phyloP scores from a whole-genome alignment of 1,139 yeast genomes.

The Arxiozyma bovina region DNA sequence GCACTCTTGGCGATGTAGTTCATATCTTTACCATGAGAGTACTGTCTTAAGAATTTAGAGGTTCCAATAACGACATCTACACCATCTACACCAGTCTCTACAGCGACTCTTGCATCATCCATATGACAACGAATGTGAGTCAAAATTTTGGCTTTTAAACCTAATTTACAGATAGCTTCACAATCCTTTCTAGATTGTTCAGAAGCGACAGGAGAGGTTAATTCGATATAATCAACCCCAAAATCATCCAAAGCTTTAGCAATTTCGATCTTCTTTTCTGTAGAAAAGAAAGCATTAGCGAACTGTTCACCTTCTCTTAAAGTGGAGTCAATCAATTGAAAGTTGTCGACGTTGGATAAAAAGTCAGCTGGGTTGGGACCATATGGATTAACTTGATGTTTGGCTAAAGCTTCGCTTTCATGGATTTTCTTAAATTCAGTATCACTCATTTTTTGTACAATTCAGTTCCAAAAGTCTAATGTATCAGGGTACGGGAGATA shows the following conservation, averaged over 20 bases:
- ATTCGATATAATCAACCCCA: slow-evolving; percentile 95
- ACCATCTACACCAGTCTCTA: slow-evolving; percentile 97
- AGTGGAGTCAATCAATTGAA: slow-evolving; percentile 90
- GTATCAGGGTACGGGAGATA: not conserved
- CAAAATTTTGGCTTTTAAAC: slow-evolving; percentile 87
- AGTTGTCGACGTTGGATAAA: slow-evolving; percentile 79
- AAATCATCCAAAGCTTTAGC: slow-evolving; percentile 96
- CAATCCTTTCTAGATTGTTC: slow-evolving; percentile 91
- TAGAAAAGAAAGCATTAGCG: slow-evolving; percentile 91
- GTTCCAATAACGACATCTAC: slow-evolving; percentile 98
- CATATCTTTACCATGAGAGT: slow-evolving; percentile 98
- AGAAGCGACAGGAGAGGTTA: slow-evolving; percentile 95
- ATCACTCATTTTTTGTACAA: not conserved
- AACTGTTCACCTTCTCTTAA: slow-evolving; percentile 98
- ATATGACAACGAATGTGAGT: slow-evolving; percentile 93
- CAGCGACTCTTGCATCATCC: slow-evolving; percentile 98
- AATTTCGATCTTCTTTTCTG: slow-evolving; percentile 93
- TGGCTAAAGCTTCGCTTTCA: slow-evolving; percentile 34
- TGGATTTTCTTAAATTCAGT: slow-evolving; percentile 39
- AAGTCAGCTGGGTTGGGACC: slow-evolving; percentile 94
- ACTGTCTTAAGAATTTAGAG: slow-evolving; percentile 88
- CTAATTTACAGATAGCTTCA: slow-evolving; percentile 96
- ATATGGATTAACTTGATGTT: slow-evolving; percentile 56
- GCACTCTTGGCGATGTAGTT: slow-evolving; percentile 95
- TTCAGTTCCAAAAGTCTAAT: too few species aligned